Evolutionary conservation across 2,329 filamentous ascomycete genomes (phyloP), one percentile per base, ranked within the genome.

Genomic region (Colletotrichum euphorbiae): DNA sequence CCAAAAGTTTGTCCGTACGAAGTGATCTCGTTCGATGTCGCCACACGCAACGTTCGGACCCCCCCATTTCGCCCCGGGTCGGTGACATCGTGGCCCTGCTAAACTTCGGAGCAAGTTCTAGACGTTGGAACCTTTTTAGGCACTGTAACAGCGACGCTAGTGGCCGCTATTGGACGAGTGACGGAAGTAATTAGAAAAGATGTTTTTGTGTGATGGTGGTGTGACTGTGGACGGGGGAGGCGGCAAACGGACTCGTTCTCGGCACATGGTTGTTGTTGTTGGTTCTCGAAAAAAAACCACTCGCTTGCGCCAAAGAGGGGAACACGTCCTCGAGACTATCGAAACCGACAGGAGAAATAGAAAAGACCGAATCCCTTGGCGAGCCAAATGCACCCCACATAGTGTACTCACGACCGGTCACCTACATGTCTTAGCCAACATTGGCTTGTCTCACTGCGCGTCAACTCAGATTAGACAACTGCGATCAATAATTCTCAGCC

Each of bases 21-120:
- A 63, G 36, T 59, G 6, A 12, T 65, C 48, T 54, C 21, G 65
- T 55, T 55, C 66, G 66, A 66, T 48, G 21, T 66, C 40, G 66
- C 61, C 65, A 68, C 65, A 33, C 42, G 54, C 33, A 36, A 65
- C 46, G n/a, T 54, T 64, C 52, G 24, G 64, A 28, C 59, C 48
- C 38, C 38, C 43, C 43, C 19, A 24, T 55, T 42, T 58, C 17
- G 46, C 21, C 52, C 45, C 38, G 52, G 36, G 36, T 15, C 38
- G 48, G 45, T 68, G 38, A 58, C 60, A 67, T 64, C 38, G 60
- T 15, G 43, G 65, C 15, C 45, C 36, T 57, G 28, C 43, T 52
- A 58, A 52, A 19, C 52, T 58, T 62, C 64, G 50, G 51, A 51
- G 50, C 15, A 42, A 28, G 21, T 21, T 60, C 33, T 62, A 33